Base-by-base conservation (phyloP, 257 asterid species). In the Lantana camara region DNA sequence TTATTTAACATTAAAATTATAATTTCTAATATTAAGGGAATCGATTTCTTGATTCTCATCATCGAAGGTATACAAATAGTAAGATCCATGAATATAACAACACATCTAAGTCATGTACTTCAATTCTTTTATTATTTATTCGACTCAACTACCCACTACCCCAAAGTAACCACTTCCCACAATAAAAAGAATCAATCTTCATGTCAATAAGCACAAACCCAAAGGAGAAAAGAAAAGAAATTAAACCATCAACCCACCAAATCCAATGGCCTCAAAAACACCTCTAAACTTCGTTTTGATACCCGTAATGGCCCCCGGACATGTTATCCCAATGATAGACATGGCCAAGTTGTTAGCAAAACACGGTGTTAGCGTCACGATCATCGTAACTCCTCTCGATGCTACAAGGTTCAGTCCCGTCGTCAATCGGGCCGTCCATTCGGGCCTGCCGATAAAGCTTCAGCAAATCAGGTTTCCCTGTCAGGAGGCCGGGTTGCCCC, bases 251-350 rank as follows among this genome's bases (percentile, higher is more conserved):
- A 44, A n/a, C 20, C 20, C 7, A 1, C 49, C 22, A 27, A 27
- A 9, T 14, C 21, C 20, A 44, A 15, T 44, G 20, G 5, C 21
- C 21, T 13, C 1, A 44, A 4, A 1, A 12, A 11, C 37, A 7
- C 4, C 37, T 4, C 68, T 40, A 2, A 19, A 48, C 67, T 69
- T 69, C 42, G 45, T 69, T 7, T 16, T 60, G 7, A 45, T 71
- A 1, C 69, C 75, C 1, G 20, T 57, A 9, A 48, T 71, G 70
- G 71, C 77, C 4, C 77, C 71, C 1, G 87, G 84, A 1, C 85
- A 80, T 54, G 76, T 73, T 73, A 80, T 80, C 44, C 85, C 85
- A 0, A 73, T 80, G 80, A 70, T 80, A 22, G 85, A 80, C 61
- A 76, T 77, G 77, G 82, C 82, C 1, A 73, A 61, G 47, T 27